A percentile compares a stretch with the other conserved stretches of the same genome.
Evolutionary conservation across 202 grass and related monocot species (phyloP).

Genomic region (Alloteropsis angusta): DNA sequence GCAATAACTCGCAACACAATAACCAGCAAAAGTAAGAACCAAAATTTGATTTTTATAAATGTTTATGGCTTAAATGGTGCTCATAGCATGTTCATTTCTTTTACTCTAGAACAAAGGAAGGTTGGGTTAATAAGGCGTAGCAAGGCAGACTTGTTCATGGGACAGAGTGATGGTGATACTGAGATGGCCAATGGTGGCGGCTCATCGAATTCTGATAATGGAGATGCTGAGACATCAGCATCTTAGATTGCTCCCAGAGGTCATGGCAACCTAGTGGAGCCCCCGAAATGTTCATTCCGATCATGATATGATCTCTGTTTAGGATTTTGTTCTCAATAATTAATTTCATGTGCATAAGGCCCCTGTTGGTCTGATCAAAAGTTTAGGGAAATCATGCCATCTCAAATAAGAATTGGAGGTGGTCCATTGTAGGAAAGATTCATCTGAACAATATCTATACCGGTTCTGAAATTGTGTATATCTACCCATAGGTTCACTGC

Average conservation of each 20-base stretch:
- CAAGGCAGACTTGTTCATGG: conserved; percentile 31
- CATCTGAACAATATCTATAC: conserved; percentile 25
- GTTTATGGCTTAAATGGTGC: not conserved
- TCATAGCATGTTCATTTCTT: conserved; percentile 12
- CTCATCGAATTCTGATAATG: conserved; percentile 47
- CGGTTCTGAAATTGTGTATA: conserved; percentile 38
- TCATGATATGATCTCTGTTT: conserved; percentile 32
- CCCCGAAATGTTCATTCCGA: conserved; percentile 9
- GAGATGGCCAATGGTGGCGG: conserved; percentile 41
- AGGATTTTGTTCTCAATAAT: conserved; percentile 36
- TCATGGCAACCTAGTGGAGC: conserved; percentile 8
- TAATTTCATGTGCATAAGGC: conserved; percentile 44
- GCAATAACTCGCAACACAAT: conserved; percentile 75
- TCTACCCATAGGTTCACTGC: conserved; percentile 19
- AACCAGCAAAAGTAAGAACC: conserved; percentile 81
- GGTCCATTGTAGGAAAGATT: conserved; percentile 39
- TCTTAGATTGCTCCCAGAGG: conserved; percentile 29
- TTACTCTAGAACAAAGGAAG: conserved; percentile 46
- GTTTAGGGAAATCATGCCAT: conserved; percentile 43
- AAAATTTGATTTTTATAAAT: not conserved
- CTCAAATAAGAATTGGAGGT: conserved; percentile 35
- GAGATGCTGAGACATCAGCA: conserved; percentile 29
- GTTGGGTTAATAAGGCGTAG: conserved; percentile 28
- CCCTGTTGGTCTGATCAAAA: conserved; percentile 25
- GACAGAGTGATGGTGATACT: conserved; percentile 39